phyloP scores from a whole-genome alignment of 805 yeast genomes.

The Candida yuanshanica region DNA sequence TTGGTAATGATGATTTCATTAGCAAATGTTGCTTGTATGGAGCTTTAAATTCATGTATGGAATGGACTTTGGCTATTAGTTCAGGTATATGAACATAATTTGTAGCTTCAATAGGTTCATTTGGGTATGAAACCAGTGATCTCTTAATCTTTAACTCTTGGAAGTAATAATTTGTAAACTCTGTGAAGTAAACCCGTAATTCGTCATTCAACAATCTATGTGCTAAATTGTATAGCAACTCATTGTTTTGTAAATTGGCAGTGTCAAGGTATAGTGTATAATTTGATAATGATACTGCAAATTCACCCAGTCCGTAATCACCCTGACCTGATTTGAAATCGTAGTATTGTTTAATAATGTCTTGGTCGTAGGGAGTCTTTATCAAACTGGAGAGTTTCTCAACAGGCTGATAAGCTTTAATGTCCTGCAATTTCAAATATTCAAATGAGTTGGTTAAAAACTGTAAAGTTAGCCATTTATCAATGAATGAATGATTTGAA shows the following conservation, averaged over 20 bases:
- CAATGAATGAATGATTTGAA: conserved; percentile 2
- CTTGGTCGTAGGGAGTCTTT: neutral
- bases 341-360: conserved; percentile 1
- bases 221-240: conserved; percentile 6
- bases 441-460: conserved; percentile 1
- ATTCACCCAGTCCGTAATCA: conserved; percentile 5
- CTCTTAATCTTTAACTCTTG: neutral
- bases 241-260: neutral
- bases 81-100: neutral
- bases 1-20: neutral
- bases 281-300: conserved; percentile 1
- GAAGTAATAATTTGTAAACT: conserved; percentile 5
- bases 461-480: conserved; percentile 1
- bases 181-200: conserved; percentile 7
- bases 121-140: neutral
- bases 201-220: conserved; percentile 9
- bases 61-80: neutral
- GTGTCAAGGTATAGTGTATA: neutral
- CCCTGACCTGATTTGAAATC: neutral
- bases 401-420: neutral
- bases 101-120: neutral
- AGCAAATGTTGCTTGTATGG: neutral
- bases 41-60: conserved; percentile 3
- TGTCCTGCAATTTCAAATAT: neutral
- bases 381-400: neutral